Evolutionary conservation across 805 yeast genomes (phyloP).

Genomic region (Jamesozyma gamospora): DNA sequence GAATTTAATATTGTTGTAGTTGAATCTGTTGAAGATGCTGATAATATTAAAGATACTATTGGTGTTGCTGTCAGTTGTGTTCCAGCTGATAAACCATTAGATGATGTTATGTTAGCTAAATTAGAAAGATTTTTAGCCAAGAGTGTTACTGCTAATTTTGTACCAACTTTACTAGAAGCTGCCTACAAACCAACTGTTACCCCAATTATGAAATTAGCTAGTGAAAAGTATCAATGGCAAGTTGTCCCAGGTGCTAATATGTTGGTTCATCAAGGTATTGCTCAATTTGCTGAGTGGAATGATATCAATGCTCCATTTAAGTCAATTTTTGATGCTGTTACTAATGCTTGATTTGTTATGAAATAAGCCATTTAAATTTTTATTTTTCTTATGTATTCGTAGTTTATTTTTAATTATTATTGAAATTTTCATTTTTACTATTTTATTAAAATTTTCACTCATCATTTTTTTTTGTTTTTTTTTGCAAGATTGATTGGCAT

Average conservation of each 20-base stretch:
- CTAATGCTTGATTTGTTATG: conserved; percentile 17
- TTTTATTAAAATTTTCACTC: too few relatives aligned
- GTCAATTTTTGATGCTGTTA: conserved; percentile 53
- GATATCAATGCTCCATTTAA: conserved; percentile 54
- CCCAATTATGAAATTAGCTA: conserved; percentile 74
- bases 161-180: conserved; percentile 70
- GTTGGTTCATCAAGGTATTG: conserved; percentile 88
- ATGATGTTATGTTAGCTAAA: conserved; percentile 36
- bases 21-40: conserved; percentile 39
- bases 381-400: neutral
- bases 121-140: conserved; percentile 40
- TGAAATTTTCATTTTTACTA: neutral
- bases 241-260: conserved; percentile 86
- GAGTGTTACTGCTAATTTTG: conserved; percentile 33
- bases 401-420: neutral
- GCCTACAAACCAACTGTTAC: conserved; percentile 88
- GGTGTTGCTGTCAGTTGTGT: conserved; percentile 66
- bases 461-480: too few relatives aligned
- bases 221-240: conserved; percentile 54
- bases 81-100: conserved; percentile 73
- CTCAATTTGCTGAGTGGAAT: conserved; percentile 74
- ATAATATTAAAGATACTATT: conserved; percentile 33
- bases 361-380: too few relatives aligned
- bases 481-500: too few relatives aligned
- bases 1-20: conserved; percentile 50